These are phyloP conservation scores for Ogataea haglerorum DNA, from an alignment of 805 yeast species.

Conservation along the genomic window DNA sequence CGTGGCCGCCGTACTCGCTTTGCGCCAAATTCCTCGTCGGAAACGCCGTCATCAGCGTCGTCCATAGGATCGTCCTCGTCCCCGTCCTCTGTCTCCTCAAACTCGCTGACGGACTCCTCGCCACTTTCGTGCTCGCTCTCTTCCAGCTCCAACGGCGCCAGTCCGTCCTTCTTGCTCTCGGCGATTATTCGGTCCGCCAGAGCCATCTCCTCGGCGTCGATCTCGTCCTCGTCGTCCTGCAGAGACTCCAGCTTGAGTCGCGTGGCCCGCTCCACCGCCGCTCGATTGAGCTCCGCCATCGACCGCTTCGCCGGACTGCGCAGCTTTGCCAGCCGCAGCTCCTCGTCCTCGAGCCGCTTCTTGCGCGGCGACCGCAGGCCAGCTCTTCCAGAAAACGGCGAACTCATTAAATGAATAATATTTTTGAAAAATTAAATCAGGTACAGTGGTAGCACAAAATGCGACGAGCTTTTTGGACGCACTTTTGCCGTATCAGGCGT, in stretches of 20 bases:
- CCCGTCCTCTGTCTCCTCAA: slow-evolving; percentile 11
- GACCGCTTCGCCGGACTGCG: slow-evolving; percentile 42
- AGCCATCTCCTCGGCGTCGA: slow-evolving; percentile 38
- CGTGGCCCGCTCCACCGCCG: slow-evolving; percentile 50
- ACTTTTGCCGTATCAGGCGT: too few relatives aligned
- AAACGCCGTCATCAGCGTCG: slow-evolving; percentile 5
- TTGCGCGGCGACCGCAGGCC: slow-evolving; percentile 35
- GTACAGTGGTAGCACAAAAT: too few relatives aligned
- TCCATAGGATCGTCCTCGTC: slow-evolving; percentile 5
- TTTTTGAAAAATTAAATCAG: not conserved
- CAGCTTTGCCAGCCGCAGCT: slow-evolving; percentile 41
- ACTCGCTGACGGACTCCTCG: slow-evolving; percentile 1
- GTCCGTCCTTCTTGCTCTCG: slow-evolving; percentile 35
- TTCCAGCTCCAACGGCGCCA: slow-evolving; percentile 12
- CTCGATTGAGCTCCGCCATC: slow-evolving; percentile 37
- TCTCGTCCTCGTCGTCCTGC: slow-evolving; percentile 27
- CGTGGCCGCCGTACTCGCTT: not conserved
- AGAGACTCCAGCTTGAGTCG: slow-evolving; percentile 26
- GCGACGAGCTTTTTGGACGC: too few relatives aligned
- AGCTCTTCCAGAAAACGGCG: slow-evolving; percentile 16
- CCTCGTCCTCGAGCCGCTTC: slow-evolving; percentile 26
- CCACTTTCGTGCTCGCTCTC: slow-evolving; percentile 4
- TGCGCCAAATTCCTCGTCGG: slow-evolving; percentile 1
- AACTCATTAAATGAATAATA: slow-evolving; percentile 1
- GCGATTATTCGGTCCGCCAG: slow-evolving; percentile 46